Percentiles rank a stretch among this genome's conserved stretches.
These are phyloP conservation scores for Coleophoma cylindrospora DNA, from an alignment of 2,329 filamentous ascomycete species.

Conservation along the genomic window DNA sequence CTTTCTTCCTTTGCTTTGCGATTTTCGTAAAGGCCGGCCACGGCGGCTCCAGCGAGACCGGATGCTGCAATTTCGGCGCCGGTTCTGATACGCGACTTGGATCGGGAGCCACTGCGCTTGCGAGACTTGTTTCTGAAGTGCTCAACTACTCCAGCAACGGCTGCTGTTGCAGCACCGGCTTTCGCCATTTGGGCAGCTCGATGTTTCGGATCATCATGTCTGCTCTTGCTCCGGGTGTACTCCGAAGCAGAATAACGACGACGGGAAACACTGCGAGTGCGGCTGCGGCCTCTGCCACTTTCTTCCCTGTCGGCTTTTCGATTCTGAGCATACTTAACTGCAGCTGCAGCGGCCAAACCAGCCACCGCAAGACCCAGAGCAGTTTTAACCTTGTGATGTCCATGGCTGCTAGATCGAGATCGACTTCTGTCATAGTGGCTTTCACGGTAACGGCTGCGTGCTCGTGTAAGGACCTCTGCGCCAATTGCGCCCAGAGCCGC, in stretches of 20 bases:
- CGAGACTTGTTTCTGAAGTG: constrained; percentile 52
- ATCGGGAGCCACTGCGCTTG: constrained; percentile 32
- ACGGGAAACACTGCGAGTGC: constrained; percentile 38
- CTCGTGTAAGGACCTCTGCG: constrained; percentile 54
- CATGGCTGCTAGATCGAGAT: constrained; percentile 27
- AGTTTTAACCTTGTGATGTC: constrained; percentile 49
- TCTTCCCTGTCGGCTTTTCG: constrained; percentile 58
- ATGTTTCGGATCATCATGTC: constrained; percentile 45
- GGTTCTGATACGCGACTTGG: constrained; percentile 35
- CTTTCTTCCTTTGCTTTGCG: constrained; percentile 55
- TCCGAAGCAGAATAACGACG: constrained; percentile 34
- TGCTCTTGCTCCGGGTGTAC: constrained; percentile 36
- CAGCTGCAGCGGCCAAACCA: constrained; percentile 59
- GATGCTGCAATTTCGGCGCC: constrained; percentile 58
- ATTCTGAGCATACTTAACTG: constrained; percentile 57
- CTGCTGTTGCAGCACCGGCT: constrained; percentile 45
- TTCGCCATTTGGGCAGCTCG: constrained; percentile 24
- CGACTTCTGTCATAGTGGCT: constrained; percentile 34
- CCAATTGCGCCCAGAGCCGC: constrained; percentile 59
- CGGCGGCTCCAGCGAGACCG: constrained; percentile 54
- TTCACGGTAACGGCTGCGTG: constrained; percentile 56
- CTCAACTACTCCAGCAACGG: constrained; percentile 52
- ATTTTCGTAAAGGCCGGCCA: constrained; percentile 56
- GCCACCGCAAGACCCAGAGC: constrained; percentile 59
- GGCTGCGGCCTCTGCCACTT: constrained; percentile 44